Evolutionary conservation across 805 yeast species (phyloP), one percentile per base, ranked within the genome.

Genomic region (Kuraishia piskuri): DNA sequence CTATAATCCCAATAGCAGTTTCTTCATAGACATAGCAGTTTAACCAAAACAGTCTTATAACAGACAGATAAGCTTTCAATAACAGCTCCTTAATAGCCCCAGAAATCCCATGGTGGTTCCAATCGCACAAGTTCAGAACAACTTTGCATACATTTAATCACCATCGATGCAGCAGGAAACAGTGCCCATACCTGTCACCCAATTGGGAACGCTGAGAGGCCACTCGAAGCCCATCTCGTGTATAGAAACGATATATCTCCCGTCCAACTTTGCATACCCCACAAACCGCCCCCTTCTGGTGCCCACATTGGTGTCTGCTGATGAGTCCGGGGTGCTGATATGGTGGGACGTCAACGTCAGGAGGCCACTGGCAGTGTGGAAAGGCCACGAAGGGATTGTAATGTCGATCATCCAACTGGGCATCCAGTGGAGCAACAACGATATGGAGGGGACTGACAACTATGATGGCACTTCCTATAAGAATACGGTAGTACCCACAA

Each of bases 281-380:
- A 1, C 14, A 6, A 45, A 4, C 12, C 6, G 36, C 21, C 66
- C 64, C 3, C 54, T 67, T 1, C 57, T 67, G 47, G 66, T 67
- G 6, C 72, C 74, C 4, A 63, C 74, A 2, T 56, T 84, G 2
- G 61, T 78, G 1, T 73, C 87, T 0, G 79, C 79, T 4, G 94
- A 87, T 62, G 82, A 81, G 24, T 63, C 69, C 0, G 96, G 96
- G 0, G 73, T 78, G 72, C 59, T 81, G 2, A 72, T 80, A 1
- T 72, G 84, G 74, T 88, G 96, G 96, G 77, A 82, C 53, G 56
- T 88, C 7, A 61, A 66, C 1, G 72, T 79, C 0, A 68, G 82
- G 45, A 65, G 94, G 49, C 86, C 90, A 0, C 49, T 75, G 1
- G 75, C 74, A 0, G 68, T 75, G 1, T 84, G 89, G 83, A 68